Evolutionary conservation across 2,329 filamentous ascomycete genomes (phyloP), one percentile per base, ranked within the genome.

Genomic region (Colletotrichum magnum): DNA sequence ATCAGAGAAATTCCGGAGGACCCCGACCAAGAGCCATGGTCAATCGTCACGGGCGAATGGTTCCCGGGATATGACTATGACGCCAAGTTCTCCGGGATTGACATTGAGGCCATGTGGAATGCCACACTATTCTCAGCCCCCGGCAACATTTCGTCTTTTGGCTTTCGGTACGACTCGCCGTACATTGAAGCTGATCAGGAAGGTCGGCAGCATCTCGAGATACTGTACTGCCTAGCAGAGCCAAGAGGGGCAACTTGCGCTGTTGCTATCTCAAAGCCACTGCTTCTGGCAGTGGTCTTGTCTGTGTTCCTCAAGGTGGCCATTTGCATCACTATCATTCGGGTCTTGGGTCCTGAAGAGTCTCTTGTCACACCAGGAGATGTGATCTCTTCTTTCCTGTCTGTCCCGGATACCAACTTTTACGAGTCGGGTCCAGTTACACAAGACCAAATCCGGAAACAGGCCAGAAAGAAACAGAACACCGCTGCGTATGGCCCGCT

Each of bases 301-400:
- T 47, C 51, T 5, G 32, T 52, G 5, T 13, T 56, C 6, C 13
- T 50, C 32, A 63, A 63, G 50, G 5, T 54, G 12, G 51, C 24
- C 2, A 18, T 13, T 39, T 63, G 50, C 12, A 18, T 53, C n/a
- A 7, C 24, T 5, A 21, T 45, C 3, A 12, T 56, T 6, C 24
- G n/a, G 32, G 15, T 28, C 16, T 21, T 63, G 12, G 47, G 60
- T 7, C 12, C 48, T 10, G 21, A 54, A 16, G 51, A 54, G 4
- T 24, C 50, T 10, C 43, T 63, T 5, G 43, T 63, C 18, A 63
- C 60, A 2, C 60, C 39, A 16, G 60, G 60, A n/a, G 60, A 63
- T 32, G 60, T 51, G 2, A 36, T 63, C 12, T 36, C 36, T 15
- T 63, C 60, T 10, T 63, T 63, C 28, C 28, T 63, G 2, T 26